These are phyloP conservation scores for Aspergillus sp. DNA, from an alignment of 2,329 filamentous ascomycete genomes.

Conservation along the genomic window DNA sequence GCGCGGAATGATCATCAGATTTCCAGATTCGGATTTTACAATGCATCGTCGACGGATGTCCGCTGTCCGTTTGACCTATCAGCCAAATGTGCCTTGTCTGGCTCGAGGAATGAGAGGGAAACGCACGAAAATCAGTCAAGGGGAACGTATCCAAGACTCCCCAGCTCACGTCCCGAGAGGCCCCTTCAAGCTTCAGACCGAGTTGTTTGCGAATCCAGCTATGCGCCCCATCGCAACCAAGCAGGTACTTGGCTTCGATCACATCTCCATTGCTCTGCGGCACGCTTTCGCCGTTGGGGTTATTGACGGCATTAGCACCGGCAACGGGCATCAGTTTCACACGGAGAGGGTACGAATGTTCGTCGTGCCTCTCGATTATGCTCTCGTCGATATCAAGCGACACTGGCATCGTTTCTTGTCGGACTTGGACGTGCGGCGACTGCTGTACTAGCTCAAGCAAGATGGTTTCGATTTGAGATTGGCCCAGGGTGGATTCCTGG, in stretches of 20 bases:
- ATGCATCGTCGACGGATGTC: too few species aligned
- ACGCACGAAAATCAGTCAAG: conserved; percentile 45
- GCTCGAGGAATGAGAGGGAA: neutral
- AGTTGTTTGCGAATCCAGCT: conserved; percentile 54
- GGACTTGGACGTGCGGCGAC: neutral
- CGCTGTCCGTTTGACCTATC: too few species aligned
- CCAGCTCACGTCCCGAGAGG: conserved; percentile 21
- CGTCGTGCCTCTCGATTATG: neutral
- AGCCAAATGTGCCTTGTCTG: neutral
- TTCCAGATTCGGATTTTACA: too few species aligned
- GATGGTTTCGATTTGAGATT: neutral
- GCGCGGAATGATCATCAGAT: too few species aligned
- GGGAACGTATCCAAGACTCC: conserved; percentile 43
- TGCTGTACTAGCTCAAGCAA: neutral
- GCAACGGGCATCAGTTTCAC: neutral
- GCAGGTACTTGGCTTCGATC: conserved; percentile 42
- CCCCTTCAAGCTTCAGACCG: conserved; percentile 49
- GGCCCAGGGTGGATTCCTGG: neutral
- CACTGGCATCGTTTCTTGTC: neutral
- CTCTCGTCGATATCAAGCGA: neutral
- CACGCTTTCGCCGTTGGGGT: neutral
- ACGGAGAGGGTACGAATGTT: neutral
- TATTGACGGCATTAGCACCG: neutral
- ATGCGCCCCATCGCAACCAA: conserved; percentile 60
- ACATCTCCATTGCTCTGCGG: neutral